Evolutionary conservation across 176 grass and related monocot genomes (phyloP), one percentile per base, ranked within the genome.

Genomic region (Musa itinerans): DNA sequence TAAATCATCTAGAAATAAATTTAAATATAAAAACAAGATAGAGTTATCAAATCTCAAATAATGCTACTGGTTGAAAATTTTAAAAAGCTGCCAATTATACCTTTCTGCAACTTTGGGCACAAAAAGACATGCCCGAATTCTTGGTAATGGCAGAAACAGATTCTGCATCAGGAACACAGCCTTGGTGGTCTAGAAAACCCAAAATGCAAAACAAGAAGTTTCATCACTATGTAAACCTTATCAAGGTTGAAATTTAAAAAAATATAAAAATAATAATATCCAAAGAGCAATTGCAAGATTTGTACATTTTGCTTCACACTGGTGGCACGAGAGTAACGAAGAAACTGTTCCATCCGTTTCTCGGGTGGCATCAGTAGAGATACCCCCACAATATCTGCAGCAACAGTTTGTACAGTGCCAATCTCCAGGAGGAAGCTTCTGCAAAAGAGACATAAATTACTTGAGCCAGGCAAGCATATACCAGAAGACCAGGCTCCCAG

Each of bases 231-330:
- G 54, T 54, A 52, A 25, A n/a, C 15, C 21, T n/a, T 52, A 63
- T 72, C 26, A 74, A 69, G 53, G 25, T 72, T 34, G 53, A 58
- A 65, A 75, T 72, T 65, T 12, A 1, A 78, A 19, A 19, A 83
- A 55, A 69, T 73, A 15, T 26, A 63, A 48, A 52, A 9, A 50
- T 50, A 9, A 64, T 21, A 29, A 62, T 52, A 50, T 63, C n/a
- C 20, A 22, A 72, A 70, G 10, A 70, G 14, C 2, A 77, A 62
- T 19, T 74, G 54, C 24, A 55, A 65, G 74, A 93, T 24, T 53
- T 84, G 74, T 87, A 98, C 95, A 98, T 89, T 98, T 98, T 73
- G 89, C 81, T 79, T 81, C 89, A 73, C 90, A 98, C 26, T 98
- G 95, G 52, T 62, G 71, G 70, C 95, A 98, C 72, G 86, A 83